Base-by-base conservation (phyloP, 768 basidiomycete species). In the Infundibulicybe gibba region DNA sequence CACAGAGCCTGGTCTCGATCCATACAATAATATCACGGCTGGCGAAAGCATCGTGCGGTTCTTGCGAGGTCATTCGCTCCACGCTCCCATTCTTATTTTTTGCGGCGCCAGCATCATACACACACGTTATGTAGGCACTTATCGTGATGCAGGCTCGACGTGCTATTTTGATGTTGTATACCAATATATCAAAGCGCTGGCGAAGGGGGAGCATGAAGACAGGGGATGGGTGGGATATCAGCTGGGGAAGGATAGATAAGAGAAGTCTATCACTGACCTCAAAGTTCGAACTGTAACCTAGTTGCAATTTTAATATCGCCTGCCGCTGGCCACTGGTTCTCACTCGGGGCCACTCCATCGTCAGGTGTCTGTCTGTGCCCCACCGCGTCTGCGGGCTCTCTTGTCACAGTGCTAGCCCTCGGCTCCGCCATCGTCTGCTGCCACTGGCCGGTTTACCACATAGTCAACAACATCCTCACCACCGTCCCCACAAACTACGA, bases 381-480 rank as follows among this genome's bases (percentile, higher is more conserved):
- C n/a, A n/a, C n/a, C n/a, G n/a, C n/a, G n/a, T n/a, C n/a, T n/a
- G n/a, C n/a, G n/a, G n/a, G n/a, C n/a, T n/a, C n/a, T n/a, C n/a
- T n/a, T n/a, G n/a, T n/a, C n/a, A n/a, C n/a, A n/a, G n/a, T n/a
- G n/a, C n/a, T n/a, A n/a, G n/a, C n/a, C n/a, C n/a, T n/a, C n/a
- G n/a, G n/a, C n/a, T n/a, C n/a, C n/a, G n/a, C n/a, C n/a, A n/a
- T n/a, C n/a, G n/a, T n/a, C n/a, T n/a, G n/a, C n/a, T n/a, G n/a
- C n/a, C n/a, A n/a, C n/a, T n/a, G n/a, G n/a, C n/a, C n/a, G n/a
- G n/a, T n/a, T n/a, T n/a, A n/a, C n/a, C n/a, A 87, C 45, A 77
- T 85, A n/a, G 72, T 88, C 14, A 58, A 68, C 10, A 65, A 65
- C 19, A 79, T 86, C 51, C 57, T 70, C 17, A 48, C 60, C 3